A percentile compares a stretch with the other conserved stretches of the same genome.
phyloP scores from a whole-genome alignment of 371 early-diverging fungal species.

The Synchytrium microbalum region DNA sequence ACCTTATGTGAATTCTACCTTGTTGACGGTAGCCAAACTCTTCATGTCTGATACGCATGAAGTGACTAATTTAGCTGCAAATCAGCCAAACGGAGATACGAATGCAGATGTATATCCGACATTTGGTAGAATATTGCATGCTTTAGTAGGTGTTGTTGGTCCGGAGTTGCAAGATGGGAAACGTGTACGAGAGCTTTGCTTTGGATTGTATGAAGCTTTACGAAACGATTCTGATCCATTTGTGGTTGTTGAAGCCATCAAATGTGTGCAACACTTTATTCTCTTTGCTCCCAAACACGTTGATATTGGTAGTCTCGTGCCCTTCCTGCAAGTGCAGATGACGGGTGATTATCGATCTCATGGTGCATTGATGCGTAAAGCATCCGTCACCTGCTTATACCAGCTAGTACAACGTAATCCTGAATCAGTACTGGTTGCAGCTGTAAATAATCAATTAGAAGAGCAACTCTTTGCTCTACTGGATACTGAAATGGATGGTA shows the following conservation, averaged over 20 bases:
- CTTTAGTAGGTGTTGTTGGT: constrained; percentile 81
- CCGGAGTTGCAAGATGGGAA: constrained; percentile 77
- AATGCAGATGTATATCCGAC: constrained; percentile 52
- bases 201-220: constrained; percentile 68
- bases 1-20: constrained; percentile 76
- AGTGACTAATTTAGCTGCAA: constrained; percentile 41
- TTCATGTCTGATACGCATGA: constrained; percentile 84
- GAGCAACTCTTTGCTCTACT: constrained; percentile 75
- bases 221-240: constrained; percentile 68
- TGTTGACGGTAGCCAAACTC: constrained; percentile 74
- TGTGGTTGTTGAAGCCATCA: constrained; percentile 78
- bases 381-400: constrained; percentile 78
- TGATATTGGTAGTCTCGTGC: constrained; percentile 58
- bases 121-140: constrained; percentile 81
- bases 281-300: constrained; percentile 78
- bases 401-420: constrained; percentile 77
- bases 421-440: constrained; percentile 51
- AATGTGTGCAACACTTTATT: constrained; percentile 80
- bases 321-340: constrained; percentile 68
- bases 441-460: constrained; percentile 47
- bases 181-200: constrained; percentile 66
- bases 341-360: constrained; percentile 36
- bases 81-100: constrained; percentile 22
- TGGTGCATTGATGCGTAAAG: constrained; percentile 57
- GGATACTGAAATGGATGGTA: constrained; percentile 64